phyloP scores from a whole-genome alignment of 352 stramenopile genomes.

The Globisporangium solare region DNA sequence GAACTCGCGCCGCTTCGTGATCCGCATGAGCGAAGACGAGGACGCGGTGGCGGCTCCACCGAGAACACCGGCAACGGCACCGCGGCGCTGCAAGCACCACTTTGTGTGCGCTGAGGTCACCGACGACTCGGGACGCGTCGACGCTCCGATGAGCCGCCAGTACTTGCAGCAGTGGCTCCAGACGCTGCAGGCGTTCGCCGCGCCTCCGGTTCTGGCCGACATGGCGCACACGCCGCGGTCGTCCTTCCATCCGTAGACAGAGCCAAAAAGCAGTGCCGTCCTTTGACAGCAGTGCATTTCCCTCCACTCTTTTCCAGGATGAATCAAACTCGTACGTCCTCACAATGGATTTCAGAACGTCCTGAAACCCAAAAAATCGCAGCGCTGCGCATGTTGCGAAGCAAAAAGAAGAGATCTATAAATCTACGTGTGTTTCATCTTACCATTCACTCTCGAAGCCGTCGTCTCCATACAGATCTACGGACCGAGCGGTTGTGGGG shows the following conservation, averaged over 20 bases:
- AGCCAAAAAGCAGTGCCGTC: not conserved
- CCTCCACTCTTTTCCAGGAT: no score
- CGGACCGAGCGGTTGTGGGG: slow-evolving; percentile 15
- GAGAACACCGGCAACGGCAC: no score
- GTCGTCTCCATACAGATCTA: slow-evolving; percentile 46
- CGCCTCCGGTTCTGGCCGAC: slow-evolving; percentile 7
- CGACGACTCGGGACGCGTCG: slow-evolving; percentile 10
- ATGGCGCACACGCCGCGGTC: not conserved
- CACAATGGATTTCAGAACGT: no score
- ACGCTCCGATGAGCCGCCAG: slow-evolving; percentile 30
- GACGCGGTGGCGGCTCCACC: slow-evolving; percentile 11
- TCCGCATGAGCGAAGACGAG: slow-evolving; percentile 39
- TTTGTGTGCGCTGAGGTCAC: slow-evolving; percentile 54
- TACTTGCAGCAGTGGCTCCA: slow-evolving; percentile 49
- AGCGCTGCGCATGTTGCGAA: no score
- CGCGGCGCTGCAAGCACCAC: slow-evolving; percentile 20
- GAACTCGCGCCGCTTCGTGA: slow-evolving; percentile 63
- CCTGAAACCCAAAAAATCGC: no score
- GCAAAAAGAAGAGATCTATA: no score
- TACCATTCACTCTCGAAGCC: slow-evolving; percentile 52
- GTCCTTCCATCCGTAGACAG: not conserved
- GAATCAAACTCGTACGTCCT: no score
- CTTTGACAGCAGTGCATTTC: no score
- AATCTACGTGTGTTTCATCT: not conserved
- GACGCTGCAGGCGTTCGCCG: slow-evolving; percentile 43